Evolutionary conservation across 2,329 filamentous ascomycete genomes (phyloP).

Genomic region (Beauveria sp.): DNA sequence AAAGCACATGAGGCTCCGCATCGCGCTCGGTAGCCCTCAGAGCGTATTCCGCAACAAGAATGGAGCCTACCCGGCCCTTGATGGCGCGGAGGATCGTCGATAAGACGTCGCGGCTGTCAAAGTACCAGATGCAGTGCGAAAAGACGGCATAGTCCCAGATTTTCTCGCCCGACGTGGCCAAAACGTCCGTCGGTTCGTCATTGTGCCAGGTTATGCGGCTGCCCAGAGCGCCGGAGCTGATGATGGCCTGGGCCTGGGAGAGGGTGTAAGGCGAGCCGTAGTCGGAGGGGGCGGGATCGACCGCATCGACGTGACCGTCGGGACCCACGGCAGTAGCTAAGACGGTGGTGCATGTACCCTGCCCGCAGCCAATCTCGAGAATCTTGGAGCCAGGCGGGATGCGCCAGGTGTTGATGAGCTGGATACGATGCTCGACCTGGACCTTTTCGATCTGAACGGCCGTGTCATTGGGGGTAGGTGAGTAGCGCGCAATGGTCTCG

Average conservation of each 20-base stretch:
- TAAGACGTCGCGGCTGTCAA: slow-evolving; percentile 28
- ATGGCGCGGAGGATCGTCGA: slow-evolving; percentile 17
- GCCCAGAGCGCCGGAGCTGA: slow-evolving; percentile 33
- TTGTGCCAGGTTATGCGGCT: slow-evolving; percentile 36
- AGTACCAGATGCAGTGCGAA: slow-evolving; percentile 48
- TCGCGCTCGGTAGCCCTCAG: slow-evolving; percentile 27
- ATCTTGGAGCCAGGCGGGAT: slow-evolving; percentile 33
- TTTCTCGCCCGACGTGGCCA: slow-evolving; percentile 18
- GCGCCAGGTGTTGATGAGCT: slow-evolving; percentile 27
- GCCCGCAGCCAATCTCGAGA: slow-evolving; percentile 53
- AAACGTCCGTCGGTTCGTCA: slow-evolving; percentile 27
- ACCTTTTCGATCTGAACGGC: slow-evolving; percentile 15
- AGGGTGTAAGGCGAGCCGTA: slow-evolving; percentile 46
- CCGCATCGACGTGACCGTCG: slow-evolving; percentile 37
- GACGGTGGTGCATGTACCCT: slow-evolving; percentile 48
- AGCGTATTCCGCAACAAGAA: slow-evolving; percentile 22
- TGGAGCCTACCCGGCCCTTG: slow-evolving; percentile 14
- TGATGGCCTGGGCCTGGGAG: slow-evolving; percentile 37
- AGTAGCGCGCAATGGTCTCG: slow-evolving; percentile 5
- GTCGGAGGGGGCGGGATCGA: slow-evolving; percentile 43
- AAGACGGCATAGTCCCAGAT: slow-evolving; percentile 40
- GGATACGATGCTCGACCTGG: slow-evolving; percentile 28
- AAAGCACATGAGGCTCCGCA: slow-evolving; percentile 42
- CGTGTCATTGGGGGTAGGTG: slow-evolving; percentile 2
- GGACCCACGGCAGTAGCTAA: slow-evolving; percentile 41